A percentile compares a stretch with the other conserved stretches of the same genome.
phyloP scores from a whole-genome alignment of 192 early-diverging fungal species.

The Kappamyces sp. region DNA sequence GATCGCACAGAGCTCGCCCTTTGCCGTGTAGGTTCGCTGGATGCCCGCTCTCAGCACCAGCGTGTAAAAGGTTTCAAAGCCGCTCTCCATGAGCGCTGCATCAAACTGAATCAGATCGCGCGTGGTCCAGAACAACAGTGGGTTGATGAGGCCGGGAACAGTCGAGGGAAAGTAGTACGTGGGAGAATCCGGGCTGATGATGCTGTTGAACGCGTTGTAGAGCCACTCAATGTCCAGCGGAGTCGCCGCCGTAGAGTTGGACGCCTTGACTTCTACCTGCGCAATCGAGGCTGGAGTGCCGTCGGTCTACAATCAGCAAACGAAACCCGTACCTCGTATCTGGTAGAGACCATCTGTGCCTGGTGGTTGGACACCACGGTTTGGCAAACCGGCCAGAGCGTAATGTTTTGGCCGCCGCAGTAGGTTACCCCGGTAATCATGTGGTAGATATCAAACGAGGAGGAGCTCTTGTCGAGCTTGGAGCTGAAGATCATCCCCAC shows the following conservation, averaged over 20 bases:
- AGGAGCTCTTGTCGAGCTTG: not conserved
- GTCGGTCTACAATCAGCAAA: not conserved
- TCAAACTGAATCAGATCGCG: not conserved
- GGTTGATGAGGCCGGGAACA: slow-evolving; percentile 9
- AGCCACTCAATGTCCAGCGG: not conserved
- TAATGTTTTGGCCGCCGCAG: not conserved
- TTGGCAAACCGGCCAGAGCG: not conserved
- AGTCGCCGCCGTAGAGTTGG: not conserved
- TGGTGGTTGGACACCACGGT: not conserved
- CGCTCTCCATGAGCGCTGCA: not conserved
- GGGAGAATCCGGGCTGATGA: not conserved
- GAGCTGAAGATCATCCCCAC: not conserved
- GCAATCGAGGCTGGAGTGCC: slow-evolving; percentile 11
- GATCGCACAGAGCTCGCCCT: not conserved
- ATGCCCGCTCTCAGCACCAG: not conserved
- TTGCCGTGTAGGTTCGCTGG: slow-evolving; percentile 2
- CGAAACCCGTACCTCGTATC: no score
- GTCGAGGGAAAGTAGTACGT: slow-evolving; percentile 1
- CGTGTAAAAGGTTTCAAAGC: not conserved
- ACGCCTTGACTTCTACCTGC: not conserved
- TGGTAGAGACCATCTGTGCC: no score
- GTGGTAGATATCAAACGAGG: not conserved
- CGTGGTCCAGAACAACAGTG: slow-evolving; percentile 6
- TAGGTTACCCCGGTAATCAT: not conserved
- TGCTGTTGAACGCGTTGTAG: not conserved